A percentile compares a stretch with the other conserved stretches of the same genome.
Conservation (phyloP, 768 basidiomycete genomes). For the Trametes elegans region DNA sequence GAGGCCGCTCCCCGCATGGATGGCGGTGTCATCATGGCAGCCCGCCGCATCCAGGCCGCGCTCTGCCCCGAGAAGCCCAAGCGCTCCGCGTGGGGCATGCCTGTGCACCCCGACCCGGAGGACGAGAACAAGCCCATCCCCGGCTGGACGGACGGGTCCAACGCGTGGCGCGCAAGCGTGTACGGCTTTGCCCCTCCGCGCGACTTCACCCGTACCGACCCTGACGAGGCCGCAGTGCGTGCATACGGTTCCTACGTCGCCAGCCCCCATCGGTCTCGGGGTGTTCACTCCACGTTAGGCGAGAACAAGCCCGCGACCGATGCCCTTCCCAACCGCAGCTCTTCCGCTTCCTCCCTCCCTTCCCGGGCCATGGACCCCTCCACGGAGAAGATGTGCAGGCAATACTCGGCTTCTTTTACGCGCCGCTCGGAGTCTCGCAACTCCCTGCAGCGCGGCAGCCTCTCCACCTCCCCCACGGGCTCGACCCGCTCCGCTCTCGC, state of each 20-base stretch:
- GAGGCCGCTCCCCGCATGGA: slow-evolving; percentile 30
- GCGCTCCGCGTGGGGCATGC: slow-evolving; percentile 29
- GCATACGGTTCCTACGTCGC: slow-evolving; percentile 46
- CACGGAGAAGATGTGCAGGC: slow-evolving; percentile 47
- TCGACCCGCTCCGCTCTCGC: slow-evolving; percentile 38
- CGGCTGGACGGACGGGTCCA: slow-evolving; percentile 68
- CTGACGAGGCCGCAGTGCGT: slow-evolving; percentile 31
- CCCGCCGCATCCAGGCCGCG: slow-evolving; percentile 49
- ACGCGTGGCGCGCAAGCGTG: slow-evolving; percentile 65
- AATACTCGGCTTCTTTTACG: slow-evolving; percentile 55
- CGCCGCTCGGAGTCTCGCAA: slow-evolving; percentile 53
- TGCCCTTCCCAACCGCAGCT: slow-evolving; percentile 10
- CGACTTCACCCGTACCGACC: slow-evolving; percentile 20
- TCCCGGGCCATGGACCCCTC: slow-evolving; percentile 8
- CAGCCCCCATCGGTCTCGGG: slow-evolving; percentile 47
- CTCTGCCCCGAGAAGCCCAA: slow-evolving; percentile 41
- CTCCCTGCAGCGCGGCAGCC: slow-evolving; percentile 32
- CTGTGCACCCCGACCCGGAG: slow-evolving; percentile 30
- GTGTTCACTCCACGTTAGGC: slow-evolving; percentile 48
- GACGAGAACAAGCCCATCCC: slow-evolving; percentile 41
- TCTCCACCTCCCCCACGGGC: slow-evolving; percentile 32
- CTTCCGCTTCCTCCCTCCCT: slow-evolving; percentile 12
- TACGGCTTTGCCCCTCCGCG: slow-evolving; percentile 52
- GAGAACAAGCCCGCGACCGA: slow-evolving; percentile 27
- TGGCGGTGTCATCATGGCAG: slow-evolving; percentile 72